phyloP scores from a whole-genome alignment of 192 early-diverging fungal genomes.

The Entophlyctis luteolus region DNA sequence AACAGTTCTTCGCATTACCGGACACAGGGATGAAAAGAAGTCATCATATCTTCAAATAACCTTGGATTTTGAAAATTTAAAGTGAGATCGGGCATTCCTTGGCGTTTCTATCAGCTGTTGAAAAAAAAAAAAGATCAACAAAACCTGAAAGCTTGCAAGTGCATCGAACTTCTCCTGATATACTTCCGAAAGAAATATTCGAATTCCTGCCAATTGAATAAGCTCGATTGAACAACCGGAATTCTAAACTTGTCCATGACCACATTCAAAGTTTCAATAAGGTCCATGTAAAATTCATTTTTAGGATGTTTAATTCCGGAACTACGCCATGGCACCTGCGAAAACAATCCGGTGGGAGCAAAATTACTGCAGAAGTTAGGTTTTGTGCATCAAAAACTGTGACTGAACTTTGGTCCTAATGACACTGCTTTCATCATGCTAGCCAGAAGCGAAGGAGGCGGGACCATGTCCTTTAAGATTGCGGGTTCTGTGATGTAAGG shows the following conservation, averaged over 20 bases:
- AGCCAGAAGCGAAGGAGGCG: slow-evolving; percentile 78
- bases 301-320: slow-evolving; percentile 79
- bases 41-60: slow-evolving; percentile 66
- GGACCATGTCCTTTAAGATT: slow-evolving; percentile 79
- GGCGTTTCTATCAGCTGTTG: neutral
- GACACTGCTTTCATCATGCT: slow-evolving; percentile 83
- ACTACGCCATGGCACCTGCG: slow-evolving; percentile 81
- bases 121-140: neutral
- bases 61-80: slow-evolving; percentile 67
- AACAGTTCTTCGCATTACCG: slow-evolving; percentile 26
- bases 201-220: slow-evolving; percentile 44
- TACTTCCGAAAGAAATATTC: slow-evolving; percentile 67
- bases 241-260: slow-evolving; percentile 63
- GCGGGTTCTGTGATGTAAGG: slow-evolving; percentile 84
- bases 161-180: slow-evolving; percentile 75
- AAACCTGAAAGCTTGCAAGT: slow-evolving; percentile 74
- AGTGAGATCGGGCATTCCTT: slow-evolving; percentile 85
- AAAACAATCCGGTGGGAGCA: slow-evolving; percentile 56
- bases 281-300: slow-evolving; percentile 94
- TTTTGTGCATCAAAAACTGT: neutral
- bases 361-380: slow-evolving; percentile 52
- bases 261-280: slow-evolving; percentile 84
- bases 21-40: slow-evolving; percentile 87
- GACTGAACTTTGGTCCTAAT: slow-evolving; percentile 66
- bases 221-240: slow-evolving; percentile 1